Percentiles rank a stretch among this genome's conserved stretches.
Conservation (phyloP, 1,284 basidiomycete genomes). For the Sporisorium sorghi region DNA sequence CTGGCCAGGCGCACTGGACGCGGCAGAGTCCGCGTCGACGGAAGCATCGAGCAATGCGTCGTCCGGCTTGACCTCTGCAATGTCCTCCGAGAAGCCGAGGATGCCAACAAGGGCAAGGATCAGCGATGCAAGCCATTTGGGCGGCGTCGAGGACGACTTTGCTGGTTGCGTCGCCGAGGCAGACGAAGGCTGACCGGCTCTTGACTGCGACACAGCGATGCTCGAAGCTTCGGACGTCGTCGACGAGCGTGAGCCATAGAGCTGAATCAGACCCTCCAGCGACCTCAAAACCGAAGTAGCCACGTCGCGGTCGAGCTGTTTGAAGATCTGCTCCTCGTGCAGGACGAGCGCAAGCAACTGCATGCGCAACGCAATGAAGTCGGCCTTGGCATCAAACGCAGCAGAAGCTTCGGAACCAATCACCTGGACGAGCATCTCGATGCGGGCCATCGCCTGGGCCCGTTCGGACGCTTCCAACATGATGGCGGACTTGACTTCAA, state of each 20-base stretch:
- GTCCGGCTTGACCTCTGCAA: conserved; percentile 73
- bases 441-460: conserved; percentile 21
- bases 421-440: conserved; percentile 43
- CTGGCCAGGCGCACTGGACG: conserved; percentile 2
- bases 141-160: conserved; percentile 12
- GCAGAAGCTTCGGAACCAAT: conserved; percentile 29
- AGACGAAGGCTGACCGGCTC: not conserved
- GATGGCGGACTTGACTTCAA: conserved; percentile 76
- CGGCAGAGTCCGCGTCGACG: not conserved
- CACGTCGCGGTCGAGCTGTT: conserved; percentile 74
- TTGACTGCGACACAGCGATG: not conserved
- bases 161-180: not conserved
- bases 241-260: conserved; percentile 21
- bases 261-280: conserved; percentile 35
- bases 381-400: conserved; percentile 41
- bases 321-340: conserved; percentile 77
- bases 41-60: conserved; percentile 31
- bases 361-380: conserved; percentile 78
- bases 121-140: conserved; percentile 50
- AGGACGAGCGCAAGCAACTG: conserved; percentile 86
- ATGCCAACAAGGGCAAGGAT: conserved; percentile 69
- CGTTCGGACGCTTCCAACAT: conserved; percentile 47
- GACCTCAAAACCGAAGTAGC: conserved; percentile 56
- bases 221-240: conserved; percentile 47
- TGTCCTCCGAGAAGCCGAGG: conserved; percentile 80